Evolutionary conservation across 2,329 filamentous ascomycete species (phyloP), one percentile per base, ranked within the genome.

Genomic region (Talaromyces sp.): DNA sequence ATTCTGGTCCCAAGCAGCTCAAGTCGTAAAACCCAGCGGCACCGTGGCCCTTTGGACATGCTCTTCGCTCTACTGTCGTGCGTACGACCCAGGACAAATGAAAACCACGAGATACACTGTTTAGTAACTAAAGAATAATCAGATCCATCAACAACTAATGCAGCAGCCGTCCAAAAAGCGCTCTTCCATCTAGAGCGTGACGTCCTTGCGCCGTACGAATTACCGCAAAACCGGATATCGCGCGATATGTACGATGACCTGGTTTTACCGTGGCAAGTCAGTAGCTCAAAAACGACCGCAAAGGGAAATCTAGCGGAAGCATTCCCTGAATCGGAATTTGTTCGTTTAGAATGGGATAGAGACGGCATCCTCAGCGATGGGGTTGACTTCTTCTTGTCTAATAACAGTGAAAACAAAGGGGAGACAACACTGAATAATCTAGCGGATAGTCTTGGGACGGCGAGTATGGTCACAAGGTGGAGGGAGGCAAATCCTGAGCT

Each of bases 1-100:
- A 0, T 87, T 87, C 74, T 87, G 83, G 80, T 60, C 67, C 3
- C 72, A 75, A 0, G 85, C 84, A 0, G 81, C 81, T 1, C 72
- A 73, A 11, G 72, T 83, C 0, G 73, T 87, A 11, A 81, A 79
- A 66, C 81, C 83, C 0, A 81, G 81, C 15, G 85, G 85, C n/a
- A 85, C 79, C 1, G 81, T 87, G 0, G 85, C 84, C 0, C 65
- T 87, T 0, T 87, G 84, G 84, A 76, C 69, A 10, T 66, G 59
- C n/a, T 57, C 69, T n/a, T 69, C 65, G 1, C 50, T 70, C 11
- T 65, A 68, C 33, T 67, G 67, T 61, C 64, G 68, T 67, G 41
- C 61, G 63, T 31, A n/a, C 10, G 27, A 3, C 19, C 8, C n/a
- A 47, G 27, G n/a, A 22, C 43, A 25, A 47, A 31, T 2, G 2